Conservation (phyloP, 2,329 filamentous ascomycete species). For the Fusarium udum region DNA sequence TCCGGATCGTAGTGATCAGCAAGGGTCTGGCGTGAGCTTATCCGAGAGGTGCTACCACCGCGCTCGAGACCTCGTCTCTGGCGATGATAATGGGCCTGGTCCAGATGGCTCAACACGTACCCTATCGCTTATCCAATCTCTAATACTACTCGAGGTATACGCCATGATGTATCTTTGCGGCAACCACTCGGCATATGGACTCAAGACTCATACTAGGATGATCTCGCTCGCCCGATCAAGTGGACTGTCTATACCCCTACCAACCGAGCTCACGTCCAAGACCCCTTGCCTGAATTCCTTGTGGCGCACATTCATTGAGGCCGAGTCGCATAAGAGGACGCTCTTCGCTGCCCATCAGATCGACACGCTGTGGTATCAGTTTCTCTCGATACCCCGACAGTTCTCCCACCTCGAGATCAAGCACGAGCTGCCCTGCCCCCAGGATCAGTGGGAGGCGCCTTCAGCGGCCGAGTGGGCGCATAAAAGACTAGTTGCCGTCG, state of each 20-base stretch:
- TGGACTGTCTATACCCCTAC: slow-evolving; percentile 49
- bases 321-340: slow-evolving; percentile 54
- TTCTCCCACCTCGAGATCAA: slow-evolving; percentile 56
- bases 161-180: slow-evolving; percentile 56
- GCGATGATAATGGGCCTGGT: neutral
- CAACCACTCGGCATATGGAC: slow-evolving; percentile 46
- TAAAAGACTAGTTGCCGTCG: slow-evolving; percentile 36
- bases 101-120: slow-evolving; percentile 38
- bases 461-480: slow-evolving; percentile 51
- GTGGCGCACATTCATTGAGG: slow-evolving; percentile 50
- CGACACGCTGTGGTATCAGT: slow-evolving; percentile 55
- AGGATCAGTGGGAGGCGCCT: slow-evolving; percentile 50
- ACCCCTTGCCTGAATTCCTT: slow-evolving; percentile 36
- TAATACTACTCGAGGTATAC: slow-evolving; percentile 52
- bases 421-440: slow-evolving; percentile 53
- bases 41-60: slow-evolving; percentile 12
- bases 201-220: slow-evolving; percentile 53
- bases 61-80: neutral
- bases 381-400: slow-evolving; percentile 50
- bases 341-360: slow-evolving; percentile 55
- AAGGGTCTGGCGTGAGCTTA: slow-evolving; percentile 5
- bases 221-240: slow-evolving; percentile 50
- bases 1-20: slow-evolving; percentile 44
- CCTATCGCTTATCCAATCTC: slow-evolving; percentile 48
- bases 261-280: slow-evolving; percentile 25